Evolutionary conservation across 1,284 basidiomycete genomes (phyloP), one percentile per base, ranked within the genome.

Genomic region (Trichosporon inkin): DNA sequence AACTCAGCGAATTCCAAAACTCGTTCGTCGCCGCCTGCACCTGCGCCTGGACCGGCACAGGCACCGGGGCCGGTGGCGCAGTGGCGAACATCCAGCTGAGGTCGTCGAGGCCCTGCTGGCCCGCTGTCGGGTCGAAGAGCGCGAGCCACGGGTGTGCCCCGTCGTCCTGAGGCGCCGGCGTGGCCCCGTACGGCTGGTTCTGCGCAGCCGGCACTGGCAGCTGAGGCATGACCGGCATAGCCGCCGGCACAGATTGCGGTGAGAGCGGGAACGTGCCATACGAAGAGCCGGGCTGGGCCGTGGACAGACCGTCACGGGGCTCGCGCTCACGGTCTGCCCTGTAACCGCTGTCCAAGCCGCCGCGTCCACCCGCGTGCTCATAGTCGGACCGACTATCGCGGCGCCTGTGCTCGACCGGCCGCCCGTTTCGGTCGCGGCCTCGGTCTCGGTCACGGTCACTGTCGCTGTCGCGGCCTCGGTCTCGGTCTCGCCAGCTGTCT

Each of bases 91-190:
- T 49, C 44, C 44, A 49, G 24, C 14, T n/a, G 22, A 49, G 44
- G 24, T 49, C 44, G 24, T 49, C 44, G 5, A 49, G 44, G 14
- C 44, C 51, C 14, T 53, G 51, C 51, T 53, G 34, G 19, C 34
- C 51, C n/a, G 51, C 51, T 6, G 35, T 37, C 6, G 51, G 51
- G 51, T 53, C 51, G 20, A 53, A 53, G 34, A 53, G 51, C 34
- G 51, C 51, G 19, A 53, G 51, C 51, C 51, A 52, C 49, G 49
- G 49, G 32, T 52, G 49, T 13, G 41, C 36, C 36, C 36, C 36
- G 13, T 38, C 36, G 6, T 6, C 36, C 36, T 38, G 36, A 6
- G 36, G 28, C 28, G 28, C 28, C 4, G 28, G 28, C 28, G 28
- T 32, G 28, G 28, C 4, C 4, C 28, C 28, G 8, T 32, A 32